Conservation (phyloP, 2,329 filamentous ascomycete genomes). For the Aspergillus fijiensis region DNA sequence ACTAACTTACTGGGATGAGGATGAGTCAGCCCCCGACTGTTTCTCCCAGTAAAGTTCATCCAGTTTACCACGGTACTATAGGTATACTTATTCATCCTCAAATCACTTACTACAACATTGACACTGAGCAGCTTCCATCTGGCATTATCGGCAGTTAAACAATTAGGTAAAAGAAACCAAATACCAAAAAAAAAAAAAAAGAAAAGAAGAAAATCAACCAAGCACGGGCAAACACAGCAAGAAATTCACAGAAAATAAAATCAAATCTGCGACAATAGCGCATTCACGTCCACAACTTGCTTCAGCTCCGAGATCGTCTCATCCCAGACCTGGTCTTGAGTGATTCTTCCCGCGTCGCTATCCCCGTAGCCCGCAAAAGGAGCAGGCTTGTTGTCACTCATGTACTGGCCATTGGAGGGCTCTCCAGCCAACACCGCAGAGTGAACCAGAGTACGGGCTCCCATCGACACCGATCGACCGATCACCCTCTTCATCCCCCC, state of each 20-base stretch:
- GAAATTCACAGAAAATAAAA: not conserved
- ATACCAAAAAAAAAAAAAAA: too few species aligned
- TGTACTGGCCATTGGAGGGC: conserved; percentile 6
- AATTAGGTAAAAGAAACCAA: too few species aligned
- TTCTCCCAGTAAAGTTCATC: too few species aligned
- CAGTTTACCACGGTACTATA: too few species aligned
- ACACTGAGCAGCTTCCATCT: too few species aligned
- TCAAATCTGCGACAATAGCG: conserved; percentile 8
- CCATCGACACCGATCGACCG: conserved; percentile 19
- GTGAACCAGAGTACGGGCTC: conserved; percentile 21
- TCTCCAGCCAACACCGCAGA: conserved; percentile 5
- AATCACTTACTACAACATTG: too few species aligned
- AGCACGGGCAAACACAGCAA: too few species aligned
- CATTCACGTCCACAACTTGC: conserved; percentile 1
- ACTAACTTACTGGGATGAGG: too few species aligned
- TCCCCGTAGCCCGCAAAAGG: conserved; percentile 10
- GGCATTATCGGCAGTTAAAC: too few species aligned
- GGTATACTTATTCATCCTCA: too few species aligned
- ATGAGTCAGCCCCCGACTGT: too few species aligned
- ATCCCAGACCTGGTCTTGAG: conserved; percentile 6
- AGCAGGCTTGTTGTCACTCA: conserved; percentile 3
- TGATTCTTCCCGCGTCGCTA: not conserved
- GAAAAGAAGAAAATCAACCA: too few species aligned
- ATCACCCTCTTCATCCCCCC: conserved; percentile 13
- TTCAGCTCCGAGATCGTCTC: conserved; percentile 9